Evolutionary conservation across 202 grass and related monocot genomes (phyloP), one percentile per base, ranked within the genome.

Genomic region (Zizania palustris): DNA sequence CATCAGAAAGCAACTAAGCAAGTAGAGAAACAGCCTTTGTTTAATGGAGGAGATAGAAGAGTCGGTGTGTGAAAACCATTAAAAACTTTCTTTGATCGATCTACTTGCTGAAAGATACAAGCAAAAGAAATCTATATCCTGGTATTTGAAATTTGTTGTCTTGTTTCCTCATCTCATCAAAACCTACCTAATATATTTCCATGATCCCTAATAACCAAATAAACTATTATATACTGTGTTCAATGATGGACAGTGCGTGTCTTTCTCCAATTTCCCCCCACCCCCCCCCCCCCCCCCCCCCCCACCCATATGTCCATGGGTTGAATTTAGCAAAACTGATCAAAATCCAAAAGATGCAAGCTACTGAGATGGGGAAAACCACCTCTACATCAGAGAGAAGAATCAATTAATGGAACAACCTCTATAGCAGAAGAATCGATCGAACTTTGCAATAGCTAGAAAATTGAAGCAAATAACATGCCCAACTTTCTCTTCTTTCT

Each of bases 121-220:
- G 43, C 35, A 78, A 82, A 78, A 87, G 6, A 85, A 88, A 61
- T 75, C n/a, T n/a, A 61, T 88, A 81, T 85, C 81, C 50, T 72
- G 51, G 40, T 65, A 20, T 81, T 81, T 54, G 72, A 48, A 67
- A 81, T 40, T 66, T 33, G 16, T 8, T 76, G 60, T 43, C 77
- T 55, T 19, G 51, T 7, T 38, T 71, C 70, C 51, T 70, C 72
- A 71, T 72, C 67, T 72, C 49, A 72, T 77, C 66, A 76, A 33
- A 60, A 41, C 28, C 82, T 81, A 76, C 71, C 86, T 81, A 80
- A 81, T 81, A 71, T 76, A 84, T 72, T 77, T 60, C 65, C 50
- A 38, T 72, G 44, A 74, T 62, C 76, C 44, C 71, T 85, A 88
- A 88, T 76, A 80, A 88, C 67, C 86, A 88, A 88, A 67, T 88